phyloP scores from a whole-genome alignment of 2,329 filamentous ascomycete genomes.

The Ophiocordyceps robertsii region DNA sequence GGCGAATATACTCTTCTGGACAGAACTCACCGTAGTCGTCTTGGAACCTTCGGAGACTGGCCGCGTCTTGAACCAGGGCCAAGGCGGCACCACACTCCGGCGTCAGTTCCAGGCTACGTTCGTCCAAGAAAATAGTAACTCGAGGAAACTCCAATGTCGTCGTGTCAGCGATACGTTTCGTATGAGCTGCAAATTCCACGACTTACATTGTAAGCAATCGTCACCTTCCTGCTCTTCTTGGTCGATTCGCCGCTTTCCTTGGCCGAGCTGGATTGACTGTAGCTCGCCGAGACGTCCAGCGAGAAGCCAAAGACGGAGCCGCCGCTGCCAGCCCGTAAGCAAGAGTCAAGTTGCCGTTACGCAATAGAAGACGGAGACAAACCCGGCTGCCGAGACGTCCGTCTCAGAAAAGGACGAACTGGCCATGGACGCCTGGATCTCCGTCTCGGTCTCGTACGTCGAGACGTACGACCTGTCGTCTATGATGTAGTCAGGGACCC shows the following conservation, averaged over 20 bases:
- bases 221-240: slow-evolving; percentile 1
- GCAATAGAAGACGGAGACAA: not conserved
- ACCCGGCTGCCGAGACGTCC: slow-evolving; percentile 2
- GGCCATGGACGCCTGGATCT: slow-evolving; percentile 1
- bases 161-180: not conserved
- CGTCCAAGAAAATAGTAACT: slow-evolving; percentile 2
- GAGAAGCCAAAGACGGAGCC: not conserved
- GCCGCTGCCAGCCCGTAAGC: not conserved
- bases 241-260: not conserved
- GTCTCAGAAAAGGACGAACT: slow-evolving; percentile 1
- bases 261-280: not conserved
- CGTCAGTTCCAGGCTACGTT: slow-evolving; percentile 2
- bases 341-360: not conserved
- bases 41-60: not conserved
- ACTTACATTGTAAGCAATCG: slow-evolving; percentile 3
- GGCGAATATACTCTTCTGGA: not conserved
- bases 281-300: not conserved
- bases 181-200: not conserved
- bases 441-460: slow-evolving; percentile 1
- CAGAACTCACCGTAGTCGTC: not conserved
- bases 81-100: not conserved
- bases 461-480: slow-evolving; percentile 3
- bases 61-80: not conserved
- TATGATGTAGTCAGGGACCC: slow-evolving; percentile 2
- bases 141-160: slow-evolving; percentile 1